A percentile compares a stretch with the other conserved stretches of the same genome.
Conservation (phyloP, 2,329 filamentous ascomycete genomes). For the Trichoderma sp. region DNA sequence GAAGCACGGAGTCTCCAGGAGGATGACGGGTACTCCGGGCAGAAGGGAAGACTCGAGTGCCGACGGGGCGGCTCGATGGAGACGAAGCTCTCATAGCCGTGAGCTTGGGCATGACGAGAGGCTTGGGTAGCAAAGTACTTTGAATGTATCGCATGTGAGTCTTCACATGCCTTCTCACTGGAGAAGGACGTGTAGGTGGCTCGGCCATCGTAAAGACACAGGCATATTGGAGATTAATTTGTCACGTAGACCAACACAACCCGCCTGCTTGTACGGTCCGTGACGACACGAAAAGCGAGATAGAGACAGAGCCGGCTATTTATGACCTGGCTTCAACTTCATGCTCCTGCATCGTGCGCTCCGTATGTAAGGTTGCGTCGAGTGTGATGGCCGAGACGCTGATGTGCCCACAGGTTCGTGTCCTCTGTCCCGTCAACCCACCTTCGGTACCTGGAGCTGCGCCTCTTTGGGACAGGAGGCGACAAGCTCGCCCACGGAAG, state of each 20-base stretch:
- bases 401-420: not conserved
- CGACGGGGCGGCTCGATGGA: conserved; percentile 18
- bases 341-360: not conserved
- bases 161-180: not conserved
- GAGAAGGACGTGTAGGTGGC: too few relatives aligned
- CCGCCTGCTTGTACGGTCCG: not conserved
- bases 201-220: too few relatives aligned
- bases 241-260: not conserved
- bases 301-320: not conserved
- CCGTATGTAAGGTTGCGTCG: too few relatives aligned
- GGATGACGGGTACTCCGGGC: not conserved
- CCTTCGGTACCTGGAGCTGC: conserved; percentile 4
- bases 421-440: not conserved
- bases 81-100: not conserved
- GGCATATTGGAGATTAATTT: too few relatives aligned
- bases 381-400: conserved; percentile 6
- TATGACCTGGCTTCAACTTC: not conserved
- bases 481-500: not conserved
- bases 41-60: conserved; percentile 13
- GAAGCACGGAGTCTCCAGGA: conserved; percentile 13
- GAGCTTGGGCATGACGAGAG: not conserved
- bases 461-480: conserved; percentile 16
- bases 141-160: too few relatives aligned
- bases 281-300: not conserved
- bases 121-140: not conserved